A percentile compares a stretch with the other conserved stretches of the same genome.
These are phyloP conservation scores for Clonostachys rosea DNA, from an alignment of 2,329 filamentous ascomycete species.

Conservation along the genomic window DNA sequence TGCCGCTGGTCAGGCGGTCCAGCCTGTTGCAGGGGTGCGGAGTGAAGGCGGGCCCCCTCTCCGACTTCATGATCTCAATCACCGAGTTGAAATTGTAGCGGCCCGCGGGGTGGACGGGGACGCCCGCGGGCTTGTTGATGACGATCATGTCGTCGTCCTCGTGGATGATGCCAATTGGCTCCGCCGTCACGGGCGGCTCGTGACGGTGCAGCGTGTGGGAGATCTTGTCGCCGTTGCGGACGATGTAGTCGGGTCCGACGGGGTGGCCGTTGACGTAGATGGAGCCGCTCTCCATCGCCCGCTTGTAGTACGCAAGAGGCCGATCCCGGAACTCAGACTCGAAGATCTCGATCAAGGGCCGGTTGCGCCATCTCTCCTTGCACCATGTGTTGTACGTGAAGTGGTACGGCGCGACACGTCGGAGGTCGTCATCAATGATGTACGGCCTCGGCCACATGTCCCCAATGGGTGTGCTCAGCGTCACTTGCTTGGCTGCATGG, in stretches of 20 bases:
- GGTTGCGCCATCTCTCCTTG: slow-evolving; percentile 88
- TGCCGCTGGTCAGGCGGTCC: slow-evolving; percentile 87
- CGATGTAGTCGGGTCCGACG: slow-evolving; percentile 61
- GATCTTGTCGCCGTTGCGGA: slow-evolving; percentile 87
- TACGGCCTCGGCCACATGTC: slow-evolving; percentile 55
- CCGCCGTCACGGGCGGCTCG: slow-evolving; percentile 84
- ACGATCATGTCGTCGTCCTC: slow-evolving; percentile 93
- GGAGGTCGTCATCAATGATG: slow-evolving; percentile 76
- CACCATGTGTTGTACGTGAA: slow-evolving; percentile 94
- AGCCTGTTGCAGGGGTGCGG: slow-evolving; percentile 83
- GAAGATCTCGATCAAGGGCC: slow-evolving; percentile 82
- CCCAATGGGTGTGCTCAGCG: slow-evolving; percentile 13
- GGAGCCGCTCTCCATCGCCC: slow-evolving; percentile 74
- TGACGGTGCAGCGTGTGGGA: slow-evolving; percentile 93
- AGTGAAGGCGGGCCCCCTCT: slow-evolving; percentile 52
- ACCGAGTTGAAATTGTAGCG: slow-evolving; percentile 95
- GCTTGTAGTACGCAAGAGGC: slow-evolving; percentile 78
- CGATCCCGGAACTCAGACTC: slow-evolving; percentile 88
- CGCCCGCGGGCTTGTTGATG: slow-evolving; percentile 92
- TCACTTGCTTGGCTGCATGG: not conserved
- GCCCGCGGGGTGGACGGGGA: slow-evolving; percentile 92
- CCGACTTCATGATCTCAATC: slow-evolving; percentile 85
- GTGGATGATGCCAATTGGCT: slow-evolving; percentile 77
- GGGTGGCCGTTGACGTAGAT: slow-evolving; percentile 76
- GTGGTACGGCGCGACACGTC: slow-evolving; percentile 81